Conservation (phyloP, 306 rosid genomes). For the Cucumis hystrix region DNA sequence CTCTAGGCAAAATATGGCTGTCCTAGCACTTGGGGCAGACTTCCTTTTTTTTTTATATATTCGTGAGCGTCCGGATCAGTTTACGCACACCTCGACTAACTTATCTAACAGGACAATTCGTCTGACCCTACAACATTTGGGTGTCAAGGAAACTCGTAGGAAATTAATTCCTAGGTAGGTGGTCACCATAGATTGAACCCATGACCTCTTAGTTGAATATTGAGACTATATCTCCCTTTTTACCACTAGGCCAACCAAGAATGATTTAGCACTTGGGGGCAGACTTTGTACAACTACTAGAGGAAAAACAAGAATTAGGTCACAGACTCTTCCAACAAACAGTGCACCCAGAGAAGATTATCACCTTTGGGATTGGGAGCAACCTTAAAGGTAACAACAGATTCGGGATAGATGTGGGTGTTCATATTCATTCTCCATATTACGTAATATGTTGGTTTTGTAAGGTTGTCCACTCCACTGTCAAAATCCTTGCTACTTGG, state of each 20-base stretch:
- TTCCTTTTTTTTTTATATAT: too few species aligned
- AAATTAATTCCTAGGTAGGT: too few species aligned
- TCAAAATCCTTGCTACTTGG: slow-evolving; percentile 68
- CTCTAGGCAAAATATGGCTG: neutral
- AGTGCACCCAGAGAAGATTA: neutral
- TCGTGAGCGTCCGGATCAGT: too few species aligned
- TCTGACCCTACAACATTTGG: too few species aligned
- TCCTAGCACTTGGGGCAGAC: neutral
- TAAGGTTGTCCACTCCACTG: slow-evolving; percentile 75
- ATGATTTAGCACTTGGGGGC: neutral
- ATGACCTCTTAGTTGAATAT: too few species aligned
- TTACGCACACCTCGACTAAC: too few species aligned
- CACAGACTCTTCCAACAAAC: neutral
- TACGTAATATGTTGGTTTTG: slow-evolving; percentile 39
- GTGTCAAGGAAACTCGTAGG: too few species aligned
- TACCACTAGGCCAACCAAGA: too few species aligned
- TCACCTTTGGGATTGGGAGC: slow-evolving; percentile 54
- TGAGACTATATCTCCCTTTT: too few species aligned
- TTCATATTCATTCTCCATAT: slow-evolving; percentile 77
- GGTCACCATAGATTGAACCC: too few species aligned
- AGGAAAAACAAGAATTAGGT: neutral
- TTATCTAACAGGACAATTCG: too few species aligned
- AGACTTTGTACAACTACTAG: neutral
- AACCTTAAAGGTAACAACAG: slow-evolving; percentile 62
- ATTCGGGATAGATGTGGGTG: slow-evolving; percentile 78